A percentile compares a stretch with the other conserved stretches of the same genome.
Evolutionary conservation across 768 basidiomycete genomes (phyloP).

Genomic region (Termitomyces sp.): DNA sequence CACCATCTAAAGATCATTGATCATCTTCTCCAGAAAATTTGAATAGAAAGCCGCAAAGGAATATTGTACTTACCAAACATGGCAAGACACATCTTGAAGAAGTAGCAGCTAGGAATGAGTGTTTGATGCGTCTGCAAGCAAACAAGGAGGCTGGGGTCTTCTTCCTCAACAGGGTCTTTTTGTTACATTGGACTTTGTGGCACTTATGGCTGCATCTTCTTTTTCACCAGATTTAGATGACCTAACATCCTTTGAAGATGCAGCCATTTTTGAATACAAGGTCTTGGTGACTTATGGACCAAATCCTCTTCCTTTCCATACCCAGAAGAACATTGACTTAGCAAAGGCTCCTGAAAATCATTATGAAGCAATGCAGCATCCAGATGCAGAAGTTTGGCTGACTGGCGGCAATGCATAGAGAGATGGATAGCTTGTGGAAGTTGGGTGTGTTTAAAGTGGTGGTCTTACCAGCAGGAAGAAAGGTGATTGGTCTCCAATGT

Average conservation of each 20-base stretch:
- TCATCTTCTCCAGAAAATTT: too few relatives aligned
- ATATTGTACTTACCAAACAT: too few relatives aligned
- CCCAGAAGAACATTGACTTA: background rate
- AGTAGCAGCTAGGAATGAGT: too few relatives aligned
- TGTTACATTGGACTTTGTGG: too few relatives aligned
- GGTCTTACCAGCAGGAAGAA: slow-evolving; percentile 20
- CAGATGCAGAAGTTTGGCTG: slow-evolving; percentile 19
- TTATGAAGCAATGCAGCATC: slow-evolving; percentile 15
- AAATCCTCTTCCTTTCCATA: background rate
- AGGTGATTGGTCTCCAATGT: slow-evolving; percentile 28
- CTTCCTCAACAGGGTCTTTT: too few relatives aligned
- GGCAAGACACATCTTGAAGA: too few relatives aligned
- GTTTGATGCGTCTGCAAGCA: too few relatives aligned
- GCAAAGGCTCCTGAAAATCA: slow-evolving; percentile 15
- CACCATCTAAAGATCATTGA: too few relatives aligned
- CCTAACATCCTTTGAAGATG: background rate
- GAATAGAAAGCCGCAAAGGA: too few relatives aligned
- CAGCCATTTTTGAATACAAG: background rate
- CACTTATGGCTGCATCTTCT: too few relatives aligned
- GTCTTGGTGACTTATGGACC: background rate
- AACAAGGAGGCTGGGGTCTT: too few relatives aligned
- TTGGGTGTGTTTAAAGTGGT: slow-evolving; percentile 25
- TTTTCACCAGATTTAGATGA: too few relatives aligned
- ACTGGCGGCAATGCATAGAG: slow-evolving; percentile 20
- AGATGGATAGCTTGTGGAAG: slow-evolving; percentile 16